Evolutionary conservation across 1,139 yeast species (phyloP).

Genomic region (Lodderomyces elongisporus): DNA sequence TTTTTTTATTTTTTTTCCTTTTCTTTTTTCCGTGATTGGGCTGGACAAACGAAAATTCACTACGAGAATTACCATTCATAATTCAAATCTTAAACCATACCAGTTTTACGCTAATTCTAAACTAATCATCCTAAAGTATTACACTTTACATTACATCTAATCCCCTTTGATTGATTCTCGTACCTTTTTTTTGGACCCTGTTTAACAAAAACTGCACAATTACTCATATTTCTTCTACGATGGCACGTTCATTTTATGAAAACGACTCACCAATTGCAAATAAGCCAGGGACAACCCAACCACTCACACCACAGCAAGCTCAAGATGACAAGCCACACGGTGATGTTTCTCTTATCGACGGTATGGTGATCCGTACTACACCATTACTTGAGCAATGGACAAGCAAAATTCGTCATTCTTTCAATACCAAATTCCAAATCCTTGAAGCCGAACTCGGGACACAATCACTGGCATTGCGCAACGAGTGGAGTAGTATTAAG

Average conservation of each 20-base stretch:
- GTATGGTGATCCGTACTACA: slow-evolving; percentile 49
- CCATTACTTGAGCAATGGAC: slow-evolving; percentile 42
- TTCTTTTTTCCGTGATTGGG: no score
- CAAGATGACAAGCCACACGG: slow-evolving; percentile 39
- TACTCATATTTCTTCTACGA: no score
- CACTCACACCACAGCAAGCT: slow-evolving; percentile 31
- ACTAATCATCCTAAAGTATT: no score
- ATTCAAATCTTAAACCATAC: no score
- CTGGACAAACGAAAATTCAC: no score
- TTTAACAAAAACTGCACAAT: no score
- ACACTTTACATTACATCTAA: no score
- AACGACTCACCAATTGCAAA: slow-evolving; percentile 45
- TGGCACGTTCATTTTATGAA: slow-evolving; percentile 42
- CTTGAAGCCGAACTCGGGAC: slow-evolving; percentile 41
- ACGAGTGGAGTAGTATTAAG: slow-evolving; percentile 32
- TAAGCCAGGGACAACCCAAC: slow-evolving; percentile 44
- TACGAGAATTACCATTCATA: no score
- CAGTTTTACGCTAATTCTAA: no score
- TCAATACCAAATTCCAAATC: slow-evolving; percentile 34
- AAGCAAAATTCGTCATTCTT: slow-evolving; percentile 31
- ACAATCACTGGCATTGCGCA: slow-evolving; percentile 38
- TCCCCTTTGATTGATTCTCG: no score
- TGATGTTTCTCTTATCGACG: slow-evolving; percentile 39
- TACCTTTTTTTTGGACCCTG: no score
- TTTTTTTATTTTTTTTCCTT: no score